Conservation (phyloP, 352 stramenopile genomes). For the Pythium utonaiense region DNA sequence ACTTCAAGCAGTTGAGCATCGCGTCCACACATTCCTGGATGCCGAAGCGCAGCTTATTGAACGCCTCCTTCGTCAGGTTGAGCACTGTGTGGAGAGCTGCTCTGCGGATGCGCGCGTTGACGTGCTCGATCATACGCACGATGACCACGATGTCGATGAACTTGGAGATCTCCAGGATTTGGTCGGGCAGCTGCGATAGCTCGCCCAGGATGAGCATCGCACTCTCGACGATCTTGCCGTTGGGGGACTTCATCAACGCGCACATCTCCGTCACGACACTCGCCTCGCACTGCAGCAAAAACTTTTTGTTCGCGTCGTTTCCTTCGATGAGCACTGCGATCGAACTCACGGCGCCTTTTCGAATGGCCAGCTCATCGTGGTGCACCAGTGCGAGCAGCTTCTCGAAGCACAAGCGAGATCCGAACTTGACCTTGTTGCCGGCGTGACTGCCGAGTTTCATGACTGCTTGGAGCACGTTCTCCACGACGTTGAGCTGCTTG, state of each 20-base stretch:
- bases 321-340: conserved; percentile 61
- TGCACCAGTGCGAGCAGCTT: conserved; percentile 61
- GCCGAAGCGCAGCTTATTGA: conserved; percentile 75
- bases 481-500: conserved; percentile 59
- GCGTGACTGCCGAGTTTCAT: conserved; percentile 65
- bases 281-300: conserved; percentile 54
- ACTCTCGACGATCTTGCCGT: conserved; percentile 67
- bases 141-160: conserved; percentile 59
- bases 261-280: conserved; percentile 54
- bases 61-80: conserved; percentile 70
- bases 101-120: conserved; percentile 56
- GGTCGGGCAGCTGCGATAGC: conserved; percentile 51
- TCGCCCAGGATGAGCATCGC: conserved; percentile 69
- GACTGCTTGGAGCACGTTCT: conserved; percentile 64
- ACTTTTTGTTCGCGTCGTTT: conserved; percentile 72
- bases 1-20: conserved; percentile 43
- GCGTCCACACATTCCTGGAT: conserved; percentile 51
- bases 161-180: conserved; percentile 69
- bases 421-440: conserved; percentile 78
- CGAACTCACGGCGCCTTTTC: conserved; percentile 53
- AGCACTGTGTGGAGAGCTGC: conserved; percentile 51
- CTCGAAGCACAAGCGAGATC: conserved; percentile 68
- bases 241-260: conserved; percentile 52
- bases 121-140: conserved; percentile 54
- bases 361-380: conserved; percentile 59